These are phyloP conservation scores for Pseudevernia furfuracea DNA, from an alignment of 495 filamentous ascomycete genomes.

Conservation along the genomic window DNA sequence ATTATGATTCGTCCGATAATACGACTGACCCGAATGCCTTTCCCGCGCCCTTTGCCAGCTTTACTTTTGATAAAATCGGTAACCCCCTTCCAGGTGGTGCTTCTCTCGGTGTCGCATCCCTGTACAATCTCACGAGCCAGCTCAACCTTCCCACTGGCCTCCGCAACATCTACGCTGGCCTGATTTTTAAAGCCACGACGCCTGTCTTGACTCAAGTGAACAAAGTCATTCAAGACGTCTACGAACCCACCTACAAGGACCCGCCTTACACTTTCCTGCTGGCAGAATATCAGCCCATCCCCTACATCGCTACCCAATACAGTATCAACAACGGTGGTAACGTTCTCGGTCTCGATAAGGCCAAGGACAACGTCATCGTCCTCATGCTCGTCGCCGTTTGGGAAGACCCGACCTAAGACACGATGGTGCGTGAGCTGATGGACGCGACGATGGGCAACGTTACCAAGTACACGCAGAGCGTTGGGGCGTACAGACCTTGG, in stretches of 20 bases:
- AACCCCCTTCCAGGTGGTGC: too few relatives aligned
- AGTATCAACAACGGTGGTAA: neutral
- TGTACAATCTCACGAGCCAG: too few relatives aligned
- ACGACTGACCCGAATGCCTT: too few relatives aligned
- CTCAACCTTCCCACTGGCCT: neutral
- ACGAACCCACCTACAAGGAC: neutral
- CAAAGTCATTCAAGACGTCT: neutral
- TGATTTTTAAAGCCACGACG: neutral
- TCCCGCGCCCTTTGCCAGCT: too few relatives aligned
- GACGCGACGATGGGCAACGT: conserved; percentile 1
- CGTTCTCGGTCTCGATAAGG: neutral
- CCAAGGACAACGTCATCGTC: neutral
- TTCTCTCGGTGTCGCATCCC: too few relatives aligned
- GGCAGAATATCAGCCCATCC: neutral
- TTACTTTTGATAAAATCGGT: too few relatives aligned
- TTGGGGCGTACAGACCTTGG: neutral
- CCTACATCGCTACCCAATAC: neutral
- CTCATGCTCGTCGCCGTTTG: neutral
- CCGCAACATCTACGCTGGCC: neutral
- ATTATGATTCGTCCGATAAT: too few relatives aligned
- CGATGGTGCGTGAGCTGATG: neutral
- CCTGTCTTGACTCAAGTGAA: neutral
- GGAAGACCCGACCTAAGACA: neutral
- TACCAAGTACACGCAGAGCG: neutral
- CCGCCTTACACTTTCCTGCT: neutral